Conservation (phyloP, 805 yeast genomes). For the Candida fluviatilis region DNA sequence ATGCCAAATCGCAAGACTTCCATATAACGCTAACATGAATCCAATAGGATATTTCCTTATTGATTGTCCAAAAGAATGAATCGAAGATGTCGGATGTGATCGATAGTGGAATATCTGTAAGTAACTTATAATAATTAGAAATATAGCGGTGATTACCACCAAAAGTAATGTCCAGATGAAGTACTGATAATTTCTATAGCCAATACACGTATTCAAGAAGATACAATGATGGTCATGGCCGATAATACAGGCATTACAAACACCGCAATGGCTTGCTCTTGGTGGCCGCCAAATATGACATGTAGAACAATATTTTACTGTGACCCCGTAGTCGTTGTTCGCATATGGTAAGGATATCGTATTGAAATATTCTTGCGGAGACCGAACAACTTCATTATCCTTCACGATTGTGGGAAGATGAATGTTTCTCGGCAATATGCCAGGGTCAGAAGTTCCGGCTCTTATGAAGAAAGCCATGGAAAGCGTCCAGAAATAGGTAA, state of each 20-base stretch:
- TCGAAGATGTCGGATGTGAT: constrained; percentile 26
- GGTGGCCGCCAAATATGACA: constrained; percentile 69
- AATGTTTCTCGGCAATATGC: constrained; percentile 61
- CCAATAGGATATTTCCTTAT: constrained; percentile 27
- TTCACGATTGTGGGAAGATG: constrained; percentile 40
- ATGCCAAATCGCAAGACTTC: constrained; percentile 44
- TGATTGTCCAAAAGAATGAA: constrained; percentile 13
- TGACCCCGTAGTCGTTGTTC: constrained; percentile 28
- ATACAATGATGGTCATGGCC: constrained; percentile 72
- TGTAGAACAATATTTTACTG: constrained; percentile 52
- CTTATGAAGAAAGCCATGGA: constrained; percentile 45
- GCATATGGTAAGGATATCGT: constrained; percentile 46
- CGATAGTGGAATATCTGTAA: constrained; percentile 19
- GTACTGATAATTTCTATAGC: constrained; percentile 33
- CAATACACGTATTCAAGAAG: constrained; percentile 50
- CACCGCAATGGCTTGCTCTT: constrained; percentile 61
- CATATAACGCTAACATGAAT: constrained; percentile 50
- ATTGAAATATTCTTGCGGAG: constrained; percentile 60
- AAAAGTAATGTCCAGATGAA: constrained; percentile 30
- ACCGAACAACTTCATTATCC: constrained; percentile 15
- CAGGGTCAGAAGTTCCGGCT: constrained; percentile 61
- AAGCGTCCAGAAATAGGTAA: constrained; percentile 55
- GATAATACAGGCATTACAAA: constrained; percentile 61
- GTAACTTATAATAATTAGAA: constrained; percentile 16
- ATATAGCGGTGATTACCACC: constrained; percentile 17